Evolutionary conservation across 129 eudicot species (phyloP).

Genomic region (Ambrosia trifida): DNA sequence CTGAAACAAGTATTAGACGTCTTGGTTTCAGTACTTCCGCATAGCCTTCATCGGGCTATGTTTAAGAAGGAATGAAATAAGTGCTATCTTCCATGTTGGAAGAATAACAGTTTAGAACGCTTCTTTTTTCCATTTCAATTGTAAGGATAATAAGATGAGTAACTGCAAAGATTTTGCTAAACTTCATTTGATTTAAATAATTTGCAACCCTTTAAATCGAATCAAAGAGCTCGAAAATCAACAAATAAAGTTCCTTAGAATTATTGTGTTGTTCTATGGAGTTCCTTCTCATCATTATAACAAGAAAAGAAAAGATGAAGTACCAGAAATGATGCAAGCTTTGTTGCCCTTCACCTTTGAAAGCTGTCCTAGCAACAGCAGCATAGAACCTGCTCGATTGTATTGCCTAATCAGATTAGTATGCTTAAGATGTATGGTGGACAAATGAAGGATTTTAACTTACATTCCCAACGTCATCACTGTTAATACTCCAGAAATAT

Average conservation of each 20-base stretch:
- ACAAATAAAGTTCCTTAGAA: slow-evolving; percentile 1
- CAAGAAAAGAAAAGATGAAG: background rate
- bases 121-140: background rate
- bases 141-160: slow-evolving; percentile 1
- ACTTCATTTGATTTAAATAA: background rate
- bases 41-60: background rate
- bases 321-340: slow-evolving; percentile 99
- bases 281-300: background rate
- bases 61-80: background rate
- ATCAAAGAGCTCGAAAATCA: background rate
- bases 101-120: background rate
- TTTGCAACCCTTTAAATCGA: background rate
- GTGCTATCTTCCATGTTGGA: background rate
- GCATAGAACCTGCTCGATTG: slow-evolving; percentile 75
- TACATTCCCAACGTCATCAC: slow-evolving; percentile 99
- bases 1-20: too few relatives aligned
- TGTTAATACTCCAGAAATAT: slow-evolving; percentile 90
- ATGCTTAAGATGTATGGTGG: slow-evolving; percentile 11
- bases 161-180: background rate
- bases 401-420: slow-evolving; percentile 16
- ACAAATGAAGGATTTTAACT: slow-evolving; percentile 35
- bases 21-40: background rate
- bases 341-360: slow-evolving; percentile 90
- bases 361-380: slow-evolving; percentile 92
- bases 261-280: background rate